Conservation (phyloP, 148 eudicot genomes). For the Pouteria glomerata region DNA sequence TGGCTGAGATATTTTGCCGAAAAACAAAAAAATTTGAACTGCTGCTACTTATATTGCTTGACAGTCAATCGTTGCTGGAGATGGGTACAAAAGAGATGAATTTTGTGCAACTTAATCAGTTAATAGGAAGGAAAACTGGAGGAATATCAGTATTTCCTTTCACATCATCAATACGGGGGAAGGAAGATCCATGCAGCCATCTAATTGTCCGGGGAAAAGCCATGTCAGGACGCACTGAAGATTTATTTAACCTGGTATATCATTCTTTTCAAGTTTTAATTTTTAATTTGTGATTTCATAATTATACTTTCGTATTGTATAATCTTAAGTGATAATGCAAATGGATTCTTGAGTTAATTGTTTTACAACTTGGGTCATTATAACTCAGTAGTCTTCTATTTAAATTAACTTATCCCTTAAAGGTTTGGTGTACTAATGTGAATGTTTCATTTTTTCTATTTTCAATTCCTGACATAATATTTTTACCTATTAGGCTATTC, state of each 20-base stretch:
- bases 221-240: constrained; percentile 87
- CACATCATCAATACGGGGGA: constrained; percentile 75
- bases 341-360: background rate
- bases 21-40: constrained; percentile 2
- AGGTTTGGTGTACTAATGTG: no score
- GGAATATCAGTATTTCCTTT: constrained; percentile 94
- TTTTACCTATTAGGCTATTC: no score
- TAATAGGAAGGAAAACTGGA: constrained; percentile 97
- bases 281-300: background rate
- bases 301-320: background rate
- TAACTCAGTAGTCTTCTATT: no score
- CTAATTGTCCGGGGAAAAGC: constrained; percentile 95
- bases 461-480: no score
- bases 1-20: background rate
- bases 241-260: constrained; percentile 80
- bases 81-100: constrained; percentile 98
- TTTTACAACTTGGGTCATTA: background rate
- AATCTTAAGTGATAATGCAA: background rate
- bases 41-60: constrained; percentile 14
- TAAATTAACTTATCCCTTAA: background rate
- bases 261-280: background rate
- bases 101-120: constrained; percentile 90
- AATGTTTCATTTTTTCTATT: no score
- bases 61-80: constrained; percentile 94
- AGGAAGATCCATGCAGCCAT: constrained; percentile 64